phyloP scores from a whole-genome alignment of 768 basidiomycete genomes.

The Lactarius vividus region DNA sequence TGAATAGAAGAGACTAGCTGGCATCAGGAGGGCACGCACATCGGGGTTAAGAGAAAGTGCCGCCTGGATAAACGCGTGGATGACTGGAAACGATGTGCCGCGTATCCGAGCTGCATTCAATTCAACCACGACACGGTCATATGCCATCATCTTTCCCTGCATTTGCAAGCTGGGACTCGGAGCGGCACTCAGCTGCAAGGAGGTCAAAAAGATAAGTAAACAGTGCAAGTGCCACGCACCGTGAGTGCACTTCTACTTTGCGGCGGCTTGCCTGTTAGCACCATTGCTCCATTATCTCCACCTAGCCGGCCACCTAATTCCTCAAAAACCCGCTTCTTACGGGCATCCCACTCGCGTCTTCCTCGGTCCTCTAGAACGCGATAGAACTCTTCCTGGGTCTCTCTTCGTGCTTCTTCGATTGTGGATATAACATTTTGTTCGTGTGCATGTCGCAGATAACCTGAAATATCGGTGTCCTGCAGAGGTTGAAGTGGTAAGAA shows the following conservation, averaged over 20 bases:
- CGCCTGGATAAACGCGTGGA: constrained; percentile 69
- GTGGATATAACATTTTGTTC: constrained; percentile 94
- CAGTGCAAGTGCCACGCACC: constrained; percentile 38
- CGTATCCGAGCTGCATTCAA: constrained; percentile 73
- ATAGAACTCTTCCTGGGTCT: constrained; percentile 85
- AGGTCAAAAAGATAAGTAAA: constrained; percentile 14
- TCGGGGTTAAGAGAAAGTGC: constrained; percentile 57
- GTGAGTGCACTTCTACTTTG: constrained; percentile 55
- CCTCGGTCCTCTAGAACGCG: constrained; percentile 71
- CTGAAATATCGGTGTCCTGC: constrained; percentile 91
- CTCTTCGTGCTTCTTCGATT: constrained; percentile 84
- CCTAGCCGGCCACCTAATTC: constrained; percentile 73
- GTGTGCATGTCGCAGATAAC: constrained; percentile 92
- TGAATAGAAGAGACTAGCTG: background rate
- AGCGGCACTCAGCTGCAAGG: constrained; percentile 41
- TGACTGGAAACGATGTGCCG: constrained; percentile 70
- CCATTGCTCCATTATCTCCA: constrained; percentile 52
- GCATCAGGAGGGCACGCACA: constrained; percentile 39
- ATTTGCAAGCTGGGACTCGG: constrained; percentile 69
- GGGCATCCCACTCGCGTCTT: constrained; percentile 82
- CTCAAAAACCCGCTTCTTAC: constrained; percentile 87
- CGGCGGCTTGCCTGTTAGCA: constrained; percentile 61
- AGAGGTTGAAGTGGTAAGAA: constrained; percentile 89
- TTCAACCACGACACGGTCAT: constrained; percentile 77
- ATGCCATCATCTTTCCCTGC: constrained; percentile 96